Percentiles rank a stretch among this genome's conserved stretches.
phyloP scores from a whole-genome alignment of 2,329 filamentous ascomycete genomes.

The Aschersonia sp. region DNA sequence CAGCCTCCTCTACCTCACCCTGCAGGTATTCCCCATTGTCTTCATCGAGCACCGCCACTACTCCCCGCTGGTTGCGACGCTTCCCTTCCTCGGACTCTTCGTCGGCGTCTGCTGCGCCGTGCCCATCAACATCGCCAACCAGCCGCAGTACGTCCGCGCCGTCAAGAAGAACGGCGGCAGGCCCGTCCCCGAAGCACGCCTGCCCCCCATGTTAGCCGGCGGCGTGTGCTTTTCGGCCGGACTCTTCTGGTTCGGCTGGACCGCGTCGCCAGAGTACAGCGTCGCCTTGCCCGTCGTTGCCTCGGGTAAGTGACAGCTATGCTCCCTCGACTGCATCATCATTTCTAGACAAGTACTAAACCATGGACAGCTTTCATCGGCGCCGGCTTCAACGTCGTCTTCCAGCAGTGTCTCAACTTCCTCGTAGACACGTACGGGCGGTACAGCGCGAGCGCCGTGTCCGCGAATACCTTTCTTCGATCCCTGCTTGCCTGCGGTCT shows the following conservation, averaged over 20 bases:
- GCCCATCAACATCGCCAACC: conserved; percentile 40
- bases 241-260: conserved; percentile 16
- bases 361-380: not conserved
- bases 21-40: conserved; percentile 30
- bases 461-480: conserved; percentile 1
- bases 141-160: conserved; percentile 40
- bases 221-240: conserved; percentile 25
- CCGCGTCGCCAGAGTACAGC: not conserved
- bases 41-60: conserved; percentile 45
- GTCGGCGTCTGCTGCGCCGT: conserved; percentile 41
- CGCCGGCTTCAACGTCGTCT: conserved; percentile 3
- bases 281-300: not conserved
- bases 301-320: not conserved
- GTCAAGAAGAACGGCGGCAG: conserved; percentile 16
- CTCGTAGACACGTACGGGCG: conserved; percentile 7
- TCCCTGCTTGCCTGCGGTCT: not conserved
- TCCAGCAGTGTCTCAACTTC: conserved; percentile 4
- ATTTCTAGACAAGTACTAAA: no score
- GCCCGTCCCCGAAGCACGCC: conserved; percentile 21
- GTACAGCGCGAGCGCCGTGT: conserved; percentile 7
- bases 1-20: conserved; percentile 38
- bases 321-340: not conserved
- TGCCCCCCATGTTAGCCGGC: conserved; percentile 30
- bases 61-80: conserved; percentile 31
- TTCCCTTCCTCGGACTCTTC: conserved; percentile 46